Conservation (phyloP, 805 yeast species). For the Saturnispora sanitii region DNA sequence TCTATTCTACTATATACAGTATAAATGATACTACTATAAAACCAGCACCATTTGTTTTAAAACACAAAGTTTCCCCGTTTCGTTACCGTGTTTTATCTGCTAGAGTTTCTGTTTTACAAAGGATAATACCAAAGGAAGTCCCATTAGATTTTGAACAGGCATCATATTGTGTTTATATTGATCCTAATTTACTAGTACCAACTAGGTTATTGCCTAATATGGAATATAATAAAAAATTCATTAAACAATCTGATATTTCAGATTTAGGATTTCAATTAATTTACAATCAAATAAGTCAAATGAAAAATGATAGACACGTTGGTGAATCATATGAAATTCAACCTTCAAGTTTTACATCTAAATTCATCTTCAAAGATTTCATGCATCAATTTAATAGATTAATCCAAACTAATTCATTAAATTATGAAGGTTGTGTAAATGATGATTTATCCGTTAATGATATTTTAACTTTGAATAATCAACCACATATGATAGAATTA, state of each 20-base stretch:
- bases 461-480: constrained; percentile 2
- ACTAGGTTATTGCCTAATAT: neutral
- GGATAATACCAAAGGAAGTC: constrained; percentile 19
- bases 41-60: constrained; percentile 7
- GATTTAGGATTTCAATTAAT: constrained; percentile 10
- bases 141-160: constrained; percentile 15
- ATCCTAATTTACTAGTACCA: constrained; percentile 6
- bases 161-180: constrained; percentile 17
- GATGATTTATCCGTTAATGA: neutral
- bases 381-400: constrained; percentile 3
- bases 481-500: neutral
- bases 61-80: constrained; percentile 14
- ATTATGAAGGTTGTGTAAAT: constrained; percentile 4
- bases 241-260: constrained; percentile 10
- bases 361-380: neutral
- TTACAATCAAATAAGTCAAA: neutral
- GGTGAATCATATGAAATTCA: neutral
- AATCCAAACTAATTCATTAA: neutral
- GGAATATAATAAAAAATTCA: neutral
- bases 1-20: neutral
- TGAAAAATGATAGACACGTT: constrained; percentile 1
- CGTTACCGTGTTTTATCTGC: constrained; percentile 11
- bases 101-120: constrained; percentile 16
- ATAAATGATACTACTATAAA: neutral
- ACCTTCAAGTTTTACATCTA: constrained; percentile 1